Percentiles rank a stretch among this genome's conserved stretches.
Evolutionary conservation across 495 filamentous ascomycete genomes (phyloP).

Genomic region (Neurospora sp.): DNA sequence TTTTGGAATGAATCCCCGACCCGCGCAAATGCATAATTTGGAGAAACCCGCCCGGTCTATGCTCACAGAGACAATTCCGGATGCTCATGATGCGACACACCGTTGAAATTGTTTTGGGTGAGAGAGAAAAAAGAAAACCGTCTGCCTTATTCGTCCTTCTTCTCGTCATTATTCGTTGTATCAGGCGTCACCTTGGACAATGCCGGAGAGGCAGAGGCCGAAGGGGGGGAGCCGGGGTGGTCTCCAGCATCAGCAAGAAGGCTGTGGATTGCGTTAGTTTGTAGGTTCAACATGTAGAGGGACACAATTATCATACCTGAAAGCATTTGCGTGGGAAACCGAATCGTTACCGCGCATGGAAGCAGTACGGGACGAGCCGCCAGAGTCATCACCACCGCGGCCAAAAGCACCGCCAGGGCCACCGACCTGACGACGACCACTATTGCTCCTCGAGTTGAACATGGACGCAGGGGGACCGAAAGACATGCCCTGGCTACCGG

Average conservation of each 20-base stretch:
- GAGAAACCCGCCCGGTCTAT: constrained; percentile 31
- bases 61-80: constrained; percentile 13
- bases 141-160: constrained; percentile 34
- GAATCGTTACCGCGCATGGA: constrained; percentile 60
- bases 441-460: constrained; percentile 71
- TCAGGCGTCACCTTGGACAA: constrained; percentile 54
- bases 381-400: constrained; percentile 61
- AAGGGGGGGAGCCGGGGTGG: constrained; percentile 53
- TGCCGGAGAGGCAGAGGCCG: constrained; percentile 47
- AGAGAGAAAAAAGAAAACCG: constrained; percentile 15
- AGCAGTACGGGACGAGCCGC: constrained; percentile 72
- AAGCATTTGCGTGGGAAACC: constrained; percentile 69
- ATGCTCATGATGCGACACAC: constrained; percentile 21
- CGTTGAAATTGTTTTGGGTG: constrained; percentile 7
- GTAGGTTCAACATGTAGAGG: constrained; percentile 7
- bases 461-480: constrained; percentile 65
- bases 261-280: constrained; percentile 23
- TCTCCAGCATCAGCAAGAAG: constrained; percentile 42
- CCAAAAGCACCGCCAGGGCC: constrained; percentile 61
- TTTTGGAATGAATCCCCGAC: constrained; percentile 23
- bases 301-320: constrained; percentile 55
- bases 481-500: constrained; percentile 51
- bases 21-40: constrained; percentile 30
- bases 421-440: constrained; percentile 57
- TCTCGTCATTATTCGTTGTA: constrained; percentile 31